Percentiles rank a stretch among this genome's conserved stretches.
Evolutionary conservation across 306 rosid genomes (phyloP).

Genomic region (Cucurbita pepo): DNA sequence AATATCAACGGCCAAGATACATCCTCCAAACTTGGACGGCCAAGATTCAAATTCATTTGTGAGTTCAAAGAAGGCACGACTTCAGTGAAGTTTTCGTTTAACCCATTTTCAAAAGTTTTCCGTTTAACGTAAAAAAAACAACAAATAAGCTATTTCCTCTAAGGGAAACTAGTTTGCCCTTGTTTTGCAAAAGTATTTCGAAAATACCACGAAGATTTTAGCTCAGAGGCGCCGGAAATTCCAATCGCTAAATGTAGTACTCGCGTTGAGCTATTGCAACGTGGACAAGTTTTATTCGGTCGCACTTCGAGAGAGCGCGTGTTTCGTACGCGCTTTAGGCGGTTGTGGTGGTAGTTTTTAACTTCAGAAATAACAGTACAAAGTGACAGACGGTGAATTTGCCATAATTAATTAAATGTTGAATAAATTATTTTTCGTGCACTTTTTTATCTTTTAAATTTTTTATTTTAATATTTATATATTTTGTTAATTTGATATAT

Average conservation of each 20-base stretch:
- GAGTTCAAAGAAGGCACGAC: constrained; percentile 1
- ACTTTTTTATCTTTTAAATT: not conserved
- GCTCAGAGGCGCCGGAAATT: not conserved
- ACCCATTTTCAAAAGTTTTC: not conserved
- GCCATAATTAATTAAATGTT: not conserved
- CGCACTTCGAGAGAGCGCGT: too few relatives aligned
- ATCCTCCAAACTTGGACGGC: not conserved
- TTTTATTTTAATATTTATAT: not conserved
- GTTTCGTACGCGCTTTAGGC: not conserved
- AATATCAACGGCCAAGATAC: constrained; percentile 1
- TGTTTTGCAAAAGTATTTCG: not conserved
- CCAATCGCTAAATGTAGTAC: not conserved
- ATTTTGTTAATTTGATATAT: not conserved
- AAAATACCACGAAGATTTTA: constrained; percentile 13
- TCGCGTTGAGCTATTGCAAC: not conserved
- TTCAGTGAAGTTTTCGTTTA: not conserved
- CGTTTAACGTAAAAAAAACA: not conserved
- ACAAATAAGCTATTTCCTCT: constrained; percentile 3
- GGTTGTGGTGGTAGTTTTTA: not conserved
- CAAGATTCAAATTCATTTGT: not conserved
- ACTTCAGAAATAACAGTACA: not conserved
- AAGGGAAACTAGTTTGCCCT: not conserved
- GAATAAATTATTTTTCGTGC: not conserved
- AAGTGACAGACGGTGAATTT: not conserved
- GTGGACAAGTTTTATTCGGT: not conserved